Conservation (phyloP, 768 basidiomycete species). For the Xerocomellus intermedius region DNA sequence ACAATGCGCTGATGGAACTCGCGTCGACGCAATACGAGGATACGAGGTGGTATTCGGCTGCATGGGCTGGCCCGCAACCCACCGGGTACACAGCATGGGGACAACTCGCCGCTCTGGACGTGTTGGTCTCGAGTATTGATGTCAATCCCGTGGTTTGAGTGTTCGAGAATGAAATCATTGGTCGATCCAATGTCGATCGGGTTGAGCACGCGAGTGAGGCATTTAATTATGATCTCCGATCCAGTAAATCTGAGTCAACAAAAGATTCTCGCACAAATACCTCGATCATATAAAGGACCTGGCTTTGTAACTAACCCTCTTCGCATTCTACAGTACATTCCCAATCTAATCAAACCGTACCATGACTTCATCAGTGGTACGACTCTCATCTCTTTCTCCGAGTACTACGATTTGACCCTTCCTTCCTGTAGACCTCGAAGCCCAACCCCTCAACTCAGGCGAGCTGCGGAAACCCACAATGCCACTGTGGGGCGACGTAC, state of each 20-base stretch:
- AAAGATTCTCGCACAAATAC: background rate
- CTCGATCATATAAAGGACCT: background rate
- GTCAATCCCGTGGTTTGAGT: background rate
- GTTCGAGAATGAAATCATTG: background rate
- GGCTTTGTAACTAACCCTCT: background rate
- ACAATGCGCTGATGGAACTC: constrained; percentile 12
- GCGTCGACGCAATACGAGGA: background rate
- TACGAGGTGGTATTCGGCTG: constrained; percentile 9
- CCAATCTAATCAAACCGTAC: background rate
- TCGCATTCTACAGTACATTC: background rate
- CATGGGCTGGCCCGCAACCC: constrained; percentile 9
- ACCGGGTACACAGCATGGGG: constrained; percentile 4
- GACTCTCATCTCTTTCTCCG: background rate
- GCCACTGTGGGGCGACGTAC: constrained; percentile 16
- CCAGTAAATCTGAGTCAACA: background rate
- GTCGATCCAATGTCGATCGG: too few relatives aligned
- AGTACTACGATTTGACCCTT: background rate
- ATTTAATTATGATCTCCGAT: background rate
- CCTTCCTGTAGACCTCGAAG: constrained; percentile 1
- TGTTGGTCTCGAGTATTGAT: constrained; percentile 11
- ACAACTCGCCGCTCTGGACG: constrained; percentile 14
- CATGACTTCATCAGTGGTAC: constrained; percentile 13
- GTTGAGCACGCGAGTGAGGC: background rate
- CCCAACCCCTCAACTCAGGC: constrained; percentile 7
- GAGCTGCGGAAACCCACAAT: constrained; percentile 19